Conservation (phyloP, 1,139 yeast species). For the Candida labiduridarum region DNA sequence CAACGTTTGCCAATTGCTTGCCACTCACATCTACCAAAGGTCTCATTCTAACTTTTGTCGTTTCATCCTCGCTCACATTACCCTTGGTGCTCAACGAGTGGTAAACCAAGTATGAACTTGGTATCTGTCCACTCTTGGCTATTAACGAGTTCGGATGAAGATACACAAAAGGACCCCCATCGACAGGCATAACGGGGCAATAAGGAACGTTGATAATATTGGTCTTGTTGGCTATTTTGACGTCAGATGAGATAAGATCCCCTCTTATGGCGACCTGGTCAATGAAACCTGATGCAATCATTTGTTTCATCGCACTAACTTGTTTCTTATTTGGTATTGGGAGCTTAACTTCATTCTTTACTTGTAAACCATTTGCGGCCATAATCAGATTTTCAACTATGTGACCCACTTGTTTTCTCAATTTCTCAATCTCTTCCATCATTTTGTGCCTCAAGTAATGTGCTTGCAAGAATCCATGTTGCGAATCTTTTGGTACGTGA, state of each 20-base stretch:
- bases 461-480: conserved; percentile 49
- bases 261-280: conserved; percentile 90
- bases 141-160: conserved; percentile 79
- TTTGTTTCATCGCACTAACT: conserved; percentile 80
- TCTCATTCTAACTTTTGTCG: conserved; percentile 64
- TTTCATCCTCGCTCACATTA: conserved; percentile 32
- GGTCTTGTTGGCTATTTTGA: conserved; percentile 57
- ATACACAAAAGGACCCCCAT: conserved; percentile 59
- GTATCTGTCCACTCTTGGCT: conserved; percentile 55
- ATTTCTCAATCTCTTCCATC: conserved; percentile 83
- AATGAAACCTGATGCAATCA: conserved; percentile 88
- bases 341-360: conserved; percentile 47
- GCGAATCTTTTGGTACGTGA: conserved; percentile 57
- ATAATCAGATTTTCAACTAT: conserved; percentile 67
- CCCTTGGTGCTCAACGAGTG: conserved; percentile 57
- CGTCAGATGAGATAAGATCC: conserved; percentile 70
- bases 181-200: conserved; percentile 62
- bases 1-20: conserved; percentile 75
- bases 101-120: conserved; percentile 77
- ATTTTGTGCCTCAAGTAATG: conserved; percentile 70
- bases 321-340: conserved; percentile 72
- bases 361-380: conserved; percentile 52
- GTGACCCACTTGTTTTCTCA: conserved; percentile 75
- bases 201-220: conserved; percentile 73
- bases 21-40: conserved; percentile 78